Evolutionary conservation across 164 flowering plant species (phyloP).

Genomic region (Umbellularia californica): DNA sequence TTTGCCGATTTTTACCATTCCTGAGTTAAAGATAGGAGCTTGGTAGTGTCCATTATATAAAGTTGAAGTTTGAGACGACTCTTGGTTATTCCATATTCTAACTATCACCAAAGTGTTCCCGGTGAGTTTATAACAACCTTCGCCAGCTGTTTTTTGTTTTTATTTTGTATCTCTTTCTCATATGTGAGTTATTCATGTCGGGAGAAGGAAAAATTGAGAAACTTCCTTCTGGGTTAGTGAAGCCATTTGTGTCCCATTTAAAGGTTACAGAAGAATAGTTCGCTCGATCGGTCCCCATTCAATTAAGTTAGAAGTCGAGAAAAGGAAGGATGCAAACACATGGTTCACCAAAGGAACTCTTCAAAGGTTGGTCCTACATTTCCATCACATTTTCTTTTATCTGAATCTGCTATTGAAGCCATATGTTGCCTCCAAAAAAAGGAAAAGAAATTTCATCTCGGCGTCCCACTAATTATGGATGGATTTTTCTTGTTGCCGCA

Average conservation of each 20-base stretch:
- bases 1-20: neutral
- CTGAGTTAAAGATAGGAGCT: neutral
- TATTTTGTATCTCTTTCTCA: slow-evolving; percentile 10
- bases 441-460: neutral
- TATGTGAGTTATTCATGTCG: slow-evolving; percentile 86
- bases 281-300: slow-evolving; percentile 47
- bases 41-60: neutral
- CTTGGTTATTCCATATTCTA: slow-evolving; percentile 78
- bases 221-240: slow-evolving; percentile 86
- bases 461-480: too few species aligned
- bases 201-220: slow-evolving; percentile 73
- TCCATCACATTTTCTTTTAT: neutral
- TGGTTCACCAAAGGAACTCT: slow-evolving; percentile 98
- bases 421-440: neutral
- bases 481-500: too few species aligned
- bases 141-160: neutral
- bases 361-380: slow-evolving; percentile 53
- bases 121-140: slow-evolving; percentile 36
- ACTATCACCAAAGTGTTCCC: slow-evolving; percentile 68
- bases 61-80: slow-evolving; percentile 42
- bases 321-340: slow-evolving; percentile 42
- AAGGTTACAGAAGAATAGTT: slow-evolving; percentile 82
- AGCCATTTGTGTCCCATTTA: slow-evolving; percentile 79
- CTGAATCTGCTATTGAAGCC: neutral
- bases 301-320: slow-evolving; percentile 74